Evolutionary conservation across 2,329 filamentous ascomycete genomes (phyloP).

Genomic region (Microsporum audouinii): DNA sequence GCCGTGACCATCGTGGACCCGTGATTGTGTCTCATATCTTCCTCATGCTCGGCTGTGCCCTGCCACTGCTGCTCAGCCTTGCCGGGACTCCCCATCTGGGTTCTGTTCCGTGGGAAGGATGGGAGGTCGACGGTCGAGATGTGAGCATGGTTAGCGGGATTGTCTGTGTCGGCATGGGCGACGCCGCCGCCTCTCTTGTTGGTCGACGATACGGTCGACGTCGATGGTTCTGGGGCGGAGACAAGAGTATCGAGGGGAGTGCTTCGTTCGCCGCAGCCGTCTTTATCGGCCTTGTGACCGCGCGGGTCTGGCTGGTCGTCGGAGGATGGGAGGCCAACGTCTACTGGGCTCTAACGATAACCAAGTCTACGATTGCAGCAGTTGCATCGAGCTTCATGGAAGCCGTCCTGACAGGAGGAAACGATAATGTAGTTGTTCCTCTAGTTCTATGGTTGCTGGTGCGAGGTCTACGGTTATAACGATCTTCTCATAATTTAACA

Average conservation of each 20-base stretch:
- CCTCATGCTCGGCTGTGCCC: slow-evolving; percentile 83
- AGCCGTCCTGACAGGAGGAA: slow-evolving; percentile 87
- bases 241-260: slow-evolving; percentile 84
- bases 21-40: slow-evolving; percentile 97
- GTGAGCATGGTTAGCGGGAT: slow-evolving; percentile 86
- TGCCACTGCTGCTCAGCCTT: slow-evolving; percentile 82
- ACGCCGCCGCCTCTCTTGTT: slow-evolving; percentile 83
- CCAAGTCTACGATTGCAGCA: slow-evolving; percentile 61
- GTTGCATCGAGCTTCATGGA: slow-evolving; percentile 80
- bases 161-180: slow-evolving; percentile 87
- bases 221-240: slow-evolving; percentile 95
- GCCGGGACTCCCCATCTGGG: slow-evolving; percentile 54
- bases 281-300: slow-evolving; percentile 57
- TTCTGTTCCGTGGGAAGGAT: slow-evolving; percentile 50
- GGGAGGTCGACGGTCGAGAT: slow-evolving; percentile 64
- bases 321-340: slow-evolving; percentile 53
- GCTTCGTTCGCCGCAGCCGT: slow-evolving; percentile 74
- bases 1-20: slow-evolving; percentile 79
- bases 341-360: slow-evolving; percentile 27
- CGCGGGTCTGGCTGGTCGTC: slow-evolving; percentile 60
- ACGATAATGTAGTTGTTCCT: slow-evolving; percentile 96
- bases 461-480: slow-evolving; percentile 49
- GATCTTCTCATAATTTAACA: background rate
- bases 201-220: slow-evolving; percentile 72
- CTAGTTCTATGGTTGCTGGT: slow-evolving; percentile 87